Evolutionary conservation across 768 basidiomycete genomes (phyloP), one percentile per base, ranked within the genome.

Genomic region (Trametes meyenii): DNA sequence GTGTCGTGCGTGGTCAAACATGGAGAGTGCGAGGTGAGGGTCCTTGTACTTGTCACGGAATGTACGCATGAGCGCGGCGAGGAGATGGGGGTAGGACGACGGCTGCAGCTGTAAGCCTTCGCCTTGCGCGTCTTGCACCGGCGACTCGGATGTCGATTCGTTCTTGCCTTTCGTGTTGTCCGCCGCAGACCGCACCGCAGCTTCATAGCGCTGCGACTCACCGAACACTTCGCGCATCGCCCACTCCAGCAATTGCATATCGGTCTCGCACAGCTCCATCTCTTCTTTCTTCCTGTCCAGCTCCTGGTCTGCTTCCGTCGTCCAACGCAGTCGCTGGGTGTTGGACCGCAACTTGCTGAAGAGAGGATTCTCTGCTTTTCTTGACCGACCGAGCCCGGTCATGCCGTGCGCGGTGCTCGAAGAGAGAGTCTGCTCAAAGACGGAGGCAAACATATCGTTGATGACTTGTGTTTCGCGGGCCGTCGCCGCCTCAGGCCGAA

Each of bases 11-110:
- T 94, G 82, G 51, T 88, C 79, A 77, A 97, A 98, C 24, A 96
- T 81, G 19, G 88, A 81, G 17, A 98, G 81, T 1, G 94, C 87
- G 26, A 94, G 81, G 68, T 93, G 82, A 1, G 95, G 94, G 61
- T 94, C 87, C 17, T 74, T 73, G 73, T 90, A 94, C 52, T 85
- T 88, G 67, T 87, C 88, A 23, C 95, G 85, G 71, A 95, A 89
- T 12, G 84, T 79, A 26, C 79, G 79, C 83, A 97, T 93, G 57
- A 95, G 84, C 48, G 83, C 80, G 5, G 90, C 86, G 58, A 97
- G 80, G 36, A 94, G 76, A 63, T 86, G 81, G 0, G 92, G 86
- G 69, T 96, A 96, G 19, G 84, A 79, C 0, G 83, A 79, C 10
- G 85, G 83, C 61, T 87, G 88, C 8, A 86, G 75, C 50, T 77